Base-by-base conservation (phyloP, 2,329 filamentous ascomycete genomes). In the Colletotrichum limetticola region DNA sequence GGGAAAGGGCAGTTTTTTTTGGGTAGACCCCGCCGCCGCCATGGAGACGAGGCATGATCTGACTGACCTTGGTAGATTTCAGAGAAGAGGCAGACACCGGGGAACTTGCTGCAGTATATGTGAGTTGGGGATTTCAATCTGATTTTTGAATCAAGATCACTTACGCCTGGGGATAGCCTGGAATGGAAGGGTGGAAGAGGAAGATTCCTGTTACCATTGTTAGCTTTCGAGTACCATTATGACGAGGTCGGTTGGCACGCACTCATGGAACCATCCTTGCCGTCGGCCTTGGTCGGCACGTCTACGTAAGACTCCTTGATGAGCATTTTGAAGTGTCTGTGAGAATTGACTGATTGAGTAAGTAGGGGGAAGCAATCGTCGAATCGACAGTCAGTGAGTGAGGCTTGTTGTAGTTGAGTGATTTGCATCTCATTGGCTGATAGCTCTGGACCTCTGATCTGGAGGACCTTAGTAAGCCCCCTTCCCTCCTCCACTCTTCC, bases 61-160 rank as follows among this genome's bases (percentile, higher is more conserved):
- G 58, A 35, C 79, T 70, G 82, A 95, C 95, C 95, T 91, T 98
- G 95, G 80, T 98, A 98, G 78, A 98, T 98, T 84, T 98, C 95
- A 77, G 93, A 95, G 81, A 97, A 98, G 69, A 98, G 87, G 16
- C 94, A 93, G 5, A 98, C 94, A 24, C 94, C 95, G 0, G 95
- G 95, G 79, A 97, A 98, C 62, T 87, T 86, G 35, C 90, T 91
- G 37, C 5, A 32, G 1, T 2, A 11, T 8, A 4, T 2, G 30
- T 68, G 56, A 73, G 22, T 73, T 57, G 42, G 3, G 42, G 3
- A 1, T 19, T 56, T 22, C 7, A 8, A 49, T n/a, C 8, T 19
- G 19, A 8, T n/a, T 22, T 22, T 12, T 37, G 12, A 5, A 19
- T n/a, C 4, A n/a, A 5, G 7, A 3, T 1, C 5, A 78, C 88